Conservation (phyloP, 345 rosid genomes). For the Erucastrum elatum region DNA sequence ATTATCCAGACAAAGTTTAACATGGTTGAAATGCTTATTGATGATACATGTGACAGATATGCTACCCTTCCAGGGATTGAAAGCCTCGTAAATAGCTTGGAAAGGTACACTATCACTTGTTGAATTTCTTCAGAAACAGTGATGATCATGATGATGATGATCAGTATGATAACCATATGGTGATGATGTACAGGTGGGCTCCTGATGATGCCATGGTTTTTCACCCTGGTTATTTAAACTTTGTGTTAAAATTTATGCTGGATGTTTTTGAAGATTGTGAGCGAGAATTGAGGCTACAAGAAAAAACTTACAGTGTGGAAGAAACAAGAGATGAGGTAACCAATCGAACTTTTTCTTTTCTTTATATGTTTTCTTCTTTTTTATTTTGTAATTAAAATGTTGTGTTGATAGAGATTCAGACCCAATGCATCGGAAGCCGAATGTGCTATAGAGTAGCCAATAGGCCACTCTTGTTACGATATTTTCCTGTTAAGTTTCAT, state of each 20-base stretch:
- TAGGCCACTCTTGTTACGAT: too few species aligned
- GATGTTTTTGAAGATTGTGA: conserved; percentile 9
- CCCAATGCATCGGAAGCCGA: too few species aligned
- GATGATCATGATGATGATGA: not conserved
- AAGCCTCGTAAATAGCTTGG: conserved; percentile 6
- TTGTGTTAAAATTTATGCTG: conserved; percentile 5
- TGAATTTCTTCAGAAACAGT: not conserved
- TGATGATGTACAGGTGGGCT: conserved; percentile 14
- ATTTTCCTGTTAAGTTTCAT: too few species aligned
- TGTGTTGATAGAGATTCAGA: too few species aligned
- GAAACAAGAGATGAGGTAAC: conserved; percentile 9
- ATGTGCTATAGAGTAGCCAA: too few species aligned
- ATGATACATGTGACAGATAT: conserved; percentile 31
- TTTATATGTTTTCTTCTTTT: too few species aligned
- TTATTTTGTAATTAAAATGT: too few species aligned
- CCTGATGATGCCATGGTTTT: conserved; percentile 2
- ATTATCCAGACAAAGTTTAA: conserved; percentile 1
- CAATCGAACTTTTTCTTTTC: too few species aligned
- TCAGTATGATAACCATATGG: not conserved
- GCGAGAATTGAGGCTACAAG: not conserved
- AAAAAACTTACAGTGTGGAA: conserved; percentile 10
- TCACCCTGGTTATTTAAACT: conserved; percentile 1
- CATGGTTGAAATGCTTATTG: not conserved
- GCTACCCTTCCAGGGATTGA: not conserved
- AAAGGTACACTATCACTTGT: conserved; percentile 1